phyloP scores from a whole-genome alignment of 768 basidiomycete genomes.

The Gyrodon lividus region DNA sequence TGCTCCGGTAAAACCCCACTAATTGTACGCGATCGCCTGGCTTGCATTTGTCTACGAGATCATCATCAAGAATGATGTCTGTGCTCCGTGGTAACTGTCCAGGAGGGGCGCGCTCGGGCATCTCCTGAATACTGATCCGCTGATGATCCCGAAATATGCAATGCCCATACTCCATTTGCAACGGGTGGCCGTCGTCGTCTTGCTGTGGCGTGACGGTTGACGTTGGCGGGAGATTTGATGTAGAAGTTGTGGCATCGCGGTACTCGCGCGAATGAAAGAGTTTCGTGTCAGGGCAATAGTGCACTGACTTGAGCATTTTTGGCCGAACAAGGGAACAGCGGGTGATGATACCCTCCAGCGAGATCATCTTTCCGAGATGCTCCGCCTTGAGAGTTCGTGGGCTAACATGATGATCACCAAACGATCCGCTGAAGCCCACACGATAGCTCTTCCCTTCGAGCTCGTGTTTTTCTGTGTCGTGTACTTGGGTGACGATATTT shows the following conservation, averaged over 20 bases:
- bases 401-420: slow-evolving; percentile 97
- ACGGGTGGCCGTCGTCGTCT: slow-evolving; percentile 83
- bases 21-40: slow-evolving; percentile 97
- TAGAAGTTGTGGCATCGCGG: slow-evolving; percentile 87
- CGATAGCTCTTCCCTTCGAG: slow-evolving; percentile 79
- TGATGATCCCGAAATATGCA: slow-evolving; percentile 96
- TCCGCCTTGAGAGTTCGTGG: slow-evolving; percentile 86
- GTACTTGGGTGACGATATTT: slow-evolving; percentile 68
- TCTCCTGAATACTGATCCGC: slow-evolving; percentile 97
- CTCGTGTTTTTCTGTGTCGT: slow-evolving; percentile 79
- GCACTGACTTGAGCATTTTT: slow-evolving; percentile 96
- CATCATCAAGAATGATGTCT: slow-evolving; percentile 94
- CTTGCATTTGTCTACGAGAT: slow-evolving; percentile 96
- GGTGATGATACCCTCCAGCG: slow-evolving; percentile 96
- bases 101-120: slow-evolving; percentile 98
- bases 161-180: slow-evolving; percentile 91
- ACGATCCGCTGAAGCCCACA: slow-evolving; percentile 92
- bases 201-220: slow-evolving; percentile 85
- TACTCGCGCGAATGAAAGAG: slow-evolving; percentile 87
- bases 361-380: slow-evolving; percentile 95
- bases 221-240: slow-evolving; percentile 82
- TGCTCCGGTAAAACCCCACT: slow-evolving; percentile 91
- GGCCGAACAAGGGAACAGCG: slow-evolving; percentile 97
- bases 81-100: slow-evolving; percentile 96
- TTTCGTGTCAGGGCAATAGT: slow-evolving; percentile 87